Conservation (phyloP, 2,329 filamentous ascomycete species). For the Neonectria neomacrospora region DNA sequence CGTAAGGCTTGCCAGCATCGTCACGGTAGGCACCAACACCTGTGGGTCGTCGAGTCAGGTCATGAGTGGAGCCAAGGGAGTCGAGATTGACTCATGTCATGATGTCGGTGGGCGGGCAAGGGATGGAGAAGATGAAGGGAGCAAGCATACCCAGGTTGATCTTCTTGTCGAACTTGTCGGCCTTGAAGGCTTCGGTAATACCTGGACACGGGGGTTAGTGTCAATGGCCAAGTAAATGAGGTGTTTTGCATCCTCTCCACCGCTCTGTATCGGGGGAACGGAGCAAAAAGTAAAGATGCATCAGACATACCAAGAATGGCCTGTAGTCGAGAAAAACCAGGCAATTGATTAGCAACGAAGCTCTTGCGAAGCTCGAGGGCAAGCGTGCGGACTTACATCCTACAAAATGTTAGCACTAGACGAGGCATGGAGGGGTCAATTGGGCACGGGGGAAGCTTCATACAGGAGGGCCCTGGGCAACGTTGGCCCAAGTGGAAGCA, state of each 20-base stretch:
- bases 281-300: slow-evolving; percentile 36
- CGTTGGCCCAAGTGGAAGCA: slow-evolving; percentile 88
- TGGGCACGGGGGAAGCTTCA: slow-evolving; percentile 52
- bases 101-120: slow-evolving; percentile 25
- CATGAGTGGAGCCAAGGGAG: slow-evolving; percentile 28
- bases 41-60: slow-evolving; percentile 50
- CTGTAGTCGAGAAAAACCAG: slow-evolving; percentile 53
- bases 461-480: slow-evolving; percentile 94
- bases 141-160: slow-evolving; percentile 86
- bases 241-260: slow-evolving; percentile 28
- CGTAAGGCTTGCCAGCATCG: slow-evolving; percentile 97
- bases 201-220: slow-evolving; percentile 58
- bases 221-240: slow-evolving; percentile 21
- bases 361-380: slow-evolving; percentile 26
- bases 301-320: slow-evolving; percentile 76
- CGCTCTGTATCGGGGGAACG: slow-evolving; percentile 22
- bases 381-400: slow-evolving; percentile 51
- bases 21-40: slow-evolving; percentile 98
- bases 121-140: slow-evolving; percentile 12
- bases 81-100: slow-evolving; percentile 22
- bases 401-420: slow-evolving; percentile 39
- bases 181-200: slow-evolving; percentile 99
- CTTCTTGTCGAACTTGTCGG: slow-evolving; percentile 91
- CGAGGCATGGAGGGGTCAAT: slow-evolving; percentile 27
- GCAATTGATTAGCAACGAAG: slow-evolving; percentile 38